Conservation (phyloP, 2,329 filamentous ascomycete species). For the Penicillium oxalicum region DNA sequence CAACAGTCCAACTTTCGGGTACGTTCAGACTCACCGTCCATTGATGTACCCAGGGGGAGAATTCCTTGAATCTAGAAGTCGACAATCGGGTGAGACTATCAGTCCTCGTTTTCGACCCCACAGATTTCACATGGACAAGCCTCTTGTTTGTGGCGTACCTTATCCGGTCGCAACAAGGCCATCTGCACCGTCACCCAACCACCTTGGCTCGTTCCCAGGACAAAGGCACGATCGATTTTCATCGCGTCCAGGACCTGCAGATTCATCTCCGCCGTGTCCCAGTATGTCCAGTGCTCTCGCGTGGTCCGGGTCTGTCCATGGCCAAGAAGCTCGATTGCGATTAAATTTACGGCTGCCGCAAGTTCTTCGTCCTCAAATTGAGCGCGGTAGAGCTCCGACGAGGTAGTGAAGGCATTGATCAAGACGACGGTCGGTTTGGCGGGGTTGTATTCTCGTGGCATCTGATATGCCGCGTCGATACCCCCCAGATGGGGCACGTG, state of each 20-base stretch:
- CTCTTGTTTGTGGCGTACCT: constrained; percentile 23
- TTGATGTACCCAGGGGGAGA: constrained; percentile 48
- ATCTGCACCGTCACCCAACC: constrained; percentile 50
- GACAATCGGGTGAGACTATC: background rate
- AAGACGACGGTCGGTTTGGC: constrained; percentile 48
- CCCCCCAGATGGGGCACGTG: constrained; percentile 47
- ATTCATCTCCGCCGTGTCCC: constrained; percentile 51
- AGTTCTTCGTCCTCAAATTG: constrained; percentile 37
- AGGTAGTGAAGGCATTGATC: constrained; percentile 49
- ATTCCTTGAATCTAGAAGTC: constrained; percentile 43
- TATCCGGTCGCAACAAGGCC: constrained; percentile 47
- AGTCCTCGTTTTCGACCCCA: background rate
- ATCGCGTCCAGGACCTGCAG: constrained; percentile 50
- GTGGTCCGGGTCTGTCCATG: constrained; percentile 46
- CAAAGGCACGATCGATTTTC: constrained; percentile 42
- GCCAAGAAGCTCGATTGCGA: constrained; percentile 51
- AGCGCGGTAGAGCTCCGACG: constrained; percentile 39
- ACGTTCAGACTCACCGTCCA: constrained; percentile 45
- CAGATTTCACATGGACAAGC: too few relatives aligned
- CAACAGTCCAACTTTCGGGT: constrained; percentile 45
- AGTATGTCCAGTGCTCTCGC: constrained; percentile 48
- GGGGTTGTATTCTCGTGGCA: constrained; percentile 44
- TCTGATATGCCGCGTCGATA: constrained; percentile 45
- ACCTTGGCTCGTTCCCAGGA: constrained; percentile 49
- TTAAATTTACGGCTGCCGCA: constrained; percentile 41